phyloP scores from a whole-genome alignment of 2,329 filamentous ascomycete species.

The Albophoma yamanashiensis region DNA sequence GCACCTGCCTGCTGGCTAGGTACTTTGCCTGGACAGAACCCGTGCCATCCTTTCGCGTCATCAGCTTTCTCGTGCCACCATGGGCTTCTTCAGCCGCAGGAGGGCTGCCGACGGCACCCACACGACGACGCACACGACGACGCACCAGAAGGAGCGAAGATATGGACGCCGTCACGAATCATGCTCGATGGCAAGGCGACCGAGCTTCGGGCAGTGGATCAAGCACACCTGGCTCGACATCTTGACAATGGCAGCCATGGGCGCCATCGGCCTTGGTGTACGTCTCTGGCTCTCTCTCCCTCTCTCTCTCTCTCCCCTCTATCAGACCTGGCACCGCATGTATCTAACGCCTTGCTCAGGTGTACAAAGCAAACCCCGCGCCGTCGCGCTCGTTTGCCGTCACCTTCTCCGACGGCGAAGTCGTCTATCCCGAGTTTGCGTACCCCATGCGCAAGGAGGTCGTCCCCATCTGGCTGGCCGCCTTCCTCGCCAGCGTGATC shows the following conservation, averaged over 20 bases:
- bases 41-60: not conserved
- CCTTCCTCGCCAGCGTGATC: constrained; percentile 52
- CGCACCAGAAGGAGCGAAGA: not conserved
- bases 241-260: constrained; percentile 55
- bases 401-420: constrained; percentile 52
- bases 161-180: constrained; percentile 5
- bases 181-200: constrained; percentile 37
- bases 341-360: constrained; percentile 19
- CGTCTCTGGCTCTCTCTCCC: too few species aligned
- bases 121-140: not conserved
- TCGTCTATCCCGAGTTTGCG: constrained; percentile 60
- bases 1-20: not conserved
- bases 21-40: not conserved
- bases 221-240: constrained; percentile 58
- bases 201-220: constrained; percentile 59
- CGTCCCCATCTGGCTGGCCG: constrained; percentile 60
- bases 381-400: constrained; percentile 50
- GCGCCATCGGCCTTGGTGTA: constrained; percentile 57
- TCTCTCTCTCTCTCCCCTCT: not conserved
- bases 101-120: not conserved
- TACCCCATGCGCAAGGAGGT: constrained; percentile 62
- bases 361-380: constrained; percentile 54
- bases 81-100: not conserved
- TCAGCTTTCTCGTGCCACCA: not conserved
- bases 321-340: not conserved